Percentiles rank a stretch among this genome's conserved stretches.
Evolutionary conservation across 306 rosid genomes (phyloP).

Genomic region (Senna siamea): DNA sequence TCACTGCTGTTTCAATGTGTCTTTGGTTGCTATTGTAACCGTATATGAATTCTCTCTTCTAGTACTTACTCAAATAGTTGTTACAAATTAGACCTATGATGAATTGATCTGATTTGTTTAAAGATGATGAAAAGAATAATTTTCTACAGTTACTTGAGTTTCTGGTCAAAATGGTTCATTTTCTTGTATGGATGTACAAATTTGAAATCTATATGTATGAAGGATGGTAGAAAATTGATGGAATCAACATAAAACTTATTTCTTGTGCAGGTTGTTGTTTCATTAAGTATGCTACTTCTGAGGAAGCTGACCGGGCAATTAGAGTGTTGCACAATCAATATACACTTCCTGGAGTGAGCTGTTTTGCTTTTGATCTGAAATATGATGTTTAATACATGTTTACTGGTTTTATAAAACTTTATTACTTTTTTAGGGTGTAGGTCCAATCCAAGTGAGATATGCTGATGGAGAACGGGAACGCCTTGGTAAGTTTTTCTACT

Average conservation of each 20-base stretch:
- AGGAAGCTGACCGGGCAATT: constrained; percentile 95
- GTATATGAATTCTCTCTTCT: constrained; percentile 17
- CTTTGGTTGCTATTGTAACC: constrained; percentile 16
- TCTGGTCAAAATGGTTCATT: not conserved
- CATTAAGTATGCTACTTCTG: constrained; percentile 85
- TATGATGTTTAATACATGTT: constrained; percentile 14
- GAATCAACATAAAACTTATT: constrained; percentile 50
- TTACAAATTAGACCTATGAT: constrained; percentile 3
- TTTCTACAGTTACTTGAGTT: not conserved
- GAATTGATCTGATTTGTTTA: constrained; percentile 22
- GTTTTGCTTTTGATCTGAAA: constrained; percentile 36
- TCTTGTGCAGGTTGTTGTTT: constrained; percentile 94
- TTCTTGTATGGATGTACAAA: not conserved
- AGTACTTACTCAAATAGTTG: constrained; percentile 19
- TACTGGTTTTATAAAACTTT: constrained; percentile 32
- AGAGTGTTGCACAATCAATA: constrained; percentile 89
- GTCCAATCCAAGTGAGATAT: constrained; percentile 95
- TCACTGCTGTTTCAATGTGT: not conserved
- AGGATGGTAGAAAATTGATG: constrained; percentile 24
- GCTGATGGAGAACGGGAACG: constrained; percentile 97
- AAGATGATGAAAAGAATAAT: not conserved
- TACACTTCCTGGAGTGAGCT: constrained; percentile 94
- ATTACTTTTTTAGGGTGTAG: constrained; percentile 62
- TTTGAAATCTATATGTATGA: not conserved
- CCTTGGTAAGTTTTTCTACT: constrained; percentile 65